Base-by-base conservation (phyloP, 805 yeast species). In the Schizosaccharomyces japonicus region DNA sequence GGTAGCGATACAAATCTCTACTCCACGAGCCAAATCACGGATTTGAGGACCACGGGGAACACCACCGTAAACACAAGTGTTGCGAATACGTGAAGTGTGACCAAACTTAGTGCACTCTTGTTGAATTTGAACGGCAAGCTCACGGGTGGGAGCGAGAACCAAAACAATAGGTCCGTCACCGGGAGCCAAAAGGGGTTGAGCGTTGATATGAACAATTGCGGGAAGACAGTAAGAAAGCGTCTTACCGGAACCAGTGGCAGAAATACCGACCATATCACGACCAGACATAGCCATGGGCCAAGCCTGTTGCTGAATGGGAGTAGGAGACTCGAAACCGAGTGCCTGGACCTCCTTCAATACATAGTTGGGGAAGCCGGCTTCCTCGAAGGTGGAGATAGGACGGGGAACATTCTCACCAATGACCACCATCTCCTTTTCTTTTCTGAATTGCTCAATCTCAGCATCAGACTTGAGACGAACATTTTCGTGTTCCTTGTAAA, bases 211-310 rank as follows among this genome's bases (percentile, higher is more conserved):
- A 50, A 87, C 94, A 61, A 90, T 90, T 54, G 90, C 80, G 54
- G 98, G 98, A 60, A 90, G 71, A 71, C 95, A 83, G 72, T 87
- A 90, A 39, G 95, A 82, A 58, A 90, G 71, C 52, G 98, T 90
- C 72, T 90, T 90, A 72, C 98, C 98, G 49, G 95, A 85, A 67
- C 98, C 98, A 55, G 98, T 90, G 56, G 95, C 80, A 50, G 98
- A 96, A 63, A 90, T 79, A 72, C 98, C 98, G 66, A 90, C 81
- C 87, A 90, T 80, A 64, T 90, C 96, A 69, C 96, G 82, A 70
- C 98, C 98, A 57, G 87, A 76, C 50, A 85, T 71, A 60, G 98
- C 98, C 98, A 90, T 90, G 53, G 98, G 98, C 98, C 98, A 90
- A 70, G 98, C 98, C 70, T 90, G 98, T 66, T 95, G 83, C 70